Conservation (phyloP, 2,329 filamentous ascomycete species). For the Phoma sp. region DNA sequence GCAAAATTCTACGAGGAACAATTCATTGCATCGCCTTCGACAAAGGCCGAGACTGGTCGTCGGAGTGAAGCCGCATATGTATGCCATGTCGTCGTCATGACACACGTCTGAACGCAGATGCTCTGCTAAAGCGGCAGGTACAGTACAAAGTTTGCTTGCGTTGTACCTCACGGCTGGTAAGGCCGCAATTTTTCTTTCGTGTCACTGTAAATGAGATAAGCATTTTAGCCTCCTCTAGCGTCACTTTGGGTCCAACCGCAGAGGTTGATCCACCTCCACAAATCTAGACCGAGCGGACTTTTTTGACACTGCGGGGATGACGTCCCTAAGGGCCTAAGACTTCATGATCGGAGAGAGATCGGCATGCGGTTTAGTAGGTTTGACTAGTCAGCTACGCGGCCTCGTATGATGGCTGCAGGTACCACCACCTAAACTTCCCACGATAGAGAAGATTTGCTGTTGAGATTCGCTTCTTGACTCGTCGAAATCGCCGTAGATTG, state of each 20-base stretch:
- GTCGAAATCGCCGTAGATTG: neutral
- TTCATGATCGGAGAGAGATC: slow-evolving; percentile 1
- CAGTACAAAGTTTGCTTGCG: neutral
- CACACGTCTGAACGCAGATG: too few relatives aligned
- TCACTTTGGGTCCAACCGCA: neutral
- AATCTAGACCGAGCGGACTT: slow-evolving; percentile 5
- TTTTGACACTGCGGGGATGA: slow-evolving; percentile 2
- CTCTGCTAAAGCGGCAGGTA: neutral
- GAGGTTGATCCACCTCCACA: slow-evolving; percentile 8
- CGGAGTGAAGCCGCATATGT: too few relatives aligned
- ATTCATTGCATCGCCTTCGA: too few relatives aligned
- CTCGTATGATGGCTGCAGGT: slow-evolving; percentile 10
- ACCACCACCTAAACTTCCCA: neutral
- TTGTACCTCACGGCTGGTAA: neutral
- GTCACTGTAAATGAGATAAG: slow-evolving; percentile 3
- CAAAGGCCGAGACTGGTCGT: too few relatives aligned
- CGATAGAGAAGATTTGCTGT: slow-evolving; percentile 4
- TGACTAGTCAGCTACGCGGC: slow-evolving; percentile 1
- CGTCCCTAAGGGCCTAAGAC: neutral
- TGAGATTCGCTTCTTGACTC: slow-evolving; percentile 2
- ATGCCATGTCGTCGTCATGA: too few relatives aligned
- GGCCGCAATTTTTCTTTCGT: neutral
- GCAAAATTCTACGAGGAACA: too few relatives aligned
- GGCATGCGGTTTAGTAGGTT: slow-evolving; percentile 1
- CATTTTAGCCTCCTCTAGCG: slow-evolving; percentile 4